phyloP scores from a whole-genome alignment of 345 rosid genomes.

The Trapa bicornis region DNA sequence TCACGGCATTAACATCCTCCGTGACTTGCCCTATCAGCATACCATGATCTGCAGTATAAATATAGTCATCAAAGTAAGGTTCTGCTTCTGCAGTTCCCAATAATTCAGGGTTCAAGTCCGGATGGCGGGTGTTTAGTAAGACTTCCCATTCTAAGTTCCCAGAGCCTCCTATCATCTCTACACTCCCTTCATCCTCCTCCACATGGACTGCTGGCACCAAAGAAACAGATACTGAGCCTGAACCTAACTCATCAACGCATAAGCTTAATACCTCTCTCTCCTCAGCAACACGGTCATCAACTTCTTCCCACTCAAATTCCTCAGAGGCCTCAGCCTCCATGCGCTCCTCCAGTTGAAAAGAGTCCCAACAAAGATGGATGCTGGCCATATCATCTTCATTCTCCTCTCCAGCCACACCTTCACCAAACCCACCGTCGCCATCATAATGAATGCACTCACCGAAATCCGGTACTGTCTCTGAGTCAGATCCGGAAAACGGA shows the following conservation, averaged over 20 bases:
- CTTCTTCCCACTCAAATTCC: constrained; percentile 93
- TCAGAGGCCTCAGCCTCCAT: constrained; percentile 31
- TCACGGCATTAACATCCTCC: constrained; percentile 47
- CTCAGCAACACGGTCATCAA: constrained; percentile 42
- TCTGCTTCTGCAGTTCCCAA: constrained; percentile 26
- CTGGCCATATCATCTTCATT: constrained; percentile 36
- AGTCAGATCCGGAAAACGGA: constrained; percentile 1
- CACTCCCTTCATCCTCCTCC: constrained; percentile 27
- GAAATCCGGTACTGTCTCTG: constrained; percentile 19
- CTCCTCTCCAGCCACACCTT: constrained; percentile 12
- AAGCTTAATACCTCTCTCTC: constrained; percentile 52
- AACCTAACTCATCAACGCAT: constrained; percentile 45
- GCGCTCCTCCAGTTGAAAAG: constrained; percentile 52
- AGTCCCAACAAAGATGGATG: constrained; percentile 63
- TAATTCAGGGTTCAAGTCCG: constrained; percentile 35
- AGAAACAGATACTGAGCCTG: constrained; percentile 48
- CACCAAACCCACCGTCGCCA: constrained; percentile 34
- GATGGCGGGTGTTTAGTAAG: constrained; percentile 50
- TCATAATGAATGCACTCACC: constrained; percentile 34
- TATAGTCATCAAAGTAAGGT: constrained; percentile 40
- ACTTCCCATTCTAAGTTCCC: constrained; percentile 73
- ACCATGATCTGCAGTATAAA: constrained; percentile 54
- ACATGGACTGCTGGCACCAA: constrained; percentile 27
- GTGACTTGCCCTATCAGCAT: constrained; percentile 67
- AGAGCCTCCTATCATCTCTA: constrained; percentile 37